phyloP scores from a whole-genome alignment of 345 rosid species.

The Triadica sebifera region DNA sequence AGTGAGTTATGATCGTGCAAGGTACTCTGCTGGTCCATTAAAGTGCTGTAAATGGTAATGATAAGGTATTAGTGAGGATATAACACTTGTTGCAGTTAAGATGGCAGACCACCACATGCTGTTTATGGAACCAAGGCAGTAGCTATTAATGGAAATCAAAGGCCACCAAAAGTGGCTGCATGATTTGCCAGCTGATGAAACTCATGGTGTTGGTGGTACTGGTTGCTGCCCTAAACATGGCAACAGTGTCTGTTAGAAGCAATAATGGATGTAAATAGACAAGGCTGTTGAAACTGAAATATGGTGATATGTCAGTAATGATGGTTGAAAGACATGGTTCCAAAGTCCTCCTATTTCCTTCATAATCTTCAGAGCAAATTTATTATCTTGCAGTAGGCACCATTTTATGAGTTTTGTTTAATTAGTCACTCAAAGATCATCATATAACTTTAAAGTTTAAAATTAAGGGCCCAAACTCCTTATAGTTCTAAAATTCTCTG shows the following conservation, averaged over 20 bases:
- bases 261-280: not conserved
- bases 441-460: not conserved
- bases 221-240: not conserved
- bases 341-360: not conserved
- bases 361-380: not conserved
- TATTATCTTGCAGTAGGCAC: not conserved
- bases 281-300: constrained; percentile 1
- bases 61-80: not conserved
- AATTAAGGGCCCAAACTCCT: not conserved
- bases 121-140: not conserved
- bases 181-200: not conserved
- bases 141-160: not conserved
- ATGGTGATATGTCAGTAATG: not conserved
- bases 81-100: not conserved
- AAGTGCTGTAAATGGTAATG: not conserved
- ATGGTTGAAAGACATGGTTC: not conserved
- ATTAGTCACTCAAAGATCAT: not conserved
- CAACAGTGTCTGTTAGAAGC: not conserved
- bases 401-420: not conserved
- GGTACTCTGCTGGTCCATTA: not conserved
- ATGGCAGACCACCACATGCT: not conserved
- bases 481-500: not conserved
- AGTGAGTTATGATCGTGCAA: not conserved
- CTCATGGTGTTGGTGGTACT: not conserved
- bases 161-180: not conserved